Evolutionary conservation across 2,329 filamentous ascomycete species (phyloP).

Genomic region (Huntiella decipiens): DNA sequence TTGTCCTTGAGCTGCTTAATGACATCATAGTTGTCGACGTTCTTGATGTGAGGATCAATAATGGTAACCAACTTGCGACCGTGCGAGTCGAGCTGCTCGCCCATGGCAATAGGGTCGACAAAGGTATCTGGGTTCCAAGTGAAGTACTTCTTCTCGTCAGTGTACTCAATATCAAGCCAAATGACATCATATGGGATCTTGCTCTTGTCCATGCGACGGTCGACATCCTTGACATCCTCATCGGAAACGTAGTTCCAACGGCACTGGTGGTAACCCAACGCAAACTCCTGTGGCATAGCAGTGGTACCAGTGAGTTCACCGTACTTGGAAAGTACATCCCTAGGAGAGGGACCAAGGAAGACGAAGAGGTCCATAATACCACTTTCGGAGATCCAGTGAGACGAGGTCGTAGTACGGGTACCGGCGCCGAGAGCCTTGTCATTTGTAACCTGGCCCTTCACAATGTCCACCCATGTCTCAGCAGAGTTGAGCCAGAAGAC

Average conservation of each 20-base stretch:
- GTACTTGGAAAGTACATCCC: constrained; percentile 65
- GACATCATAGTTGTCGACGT: constrained; percentile 56
- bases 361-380: constrained; percentile 85
- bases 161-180: constrained; percentile 97
- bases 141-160: constrained; percentile 93
- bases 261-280: constrained; percentile 90
- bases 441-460: constrained; percentile 61
- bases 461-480: constrained; percentile 93
- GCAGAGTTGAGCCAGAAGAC: constrained; percentile 96
- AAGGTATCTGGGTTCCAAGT: constrained; percentile 90
- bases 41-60: constrained; percentile 97
- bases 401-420: constrained; percentile 58
- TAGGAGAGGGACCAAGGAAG: constrained; percentile 74
- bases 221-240: constrained; percentile 90
- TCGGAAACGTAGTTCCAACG: constrained; percentile 98
- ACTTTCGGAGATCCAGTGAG: constrained; percentile 91
- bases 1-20: constrained; percentile 69
- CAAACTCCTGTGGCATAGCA: constrained; percentile 77
- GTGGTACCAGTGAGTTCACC: constrained; percentile 82
- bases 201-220: constrained; percentile 86
- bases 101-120: constrained; percentile 68
- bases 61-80: constrained; percentile 84
- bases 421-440: constrained; percentile 54
- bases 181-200: constrained; percentile 97
- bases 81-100: constrained; percentile 65